These are phyloP conservation scores for Solanum pimpinellifolium DNA, from an alignment of 257 asterid species.

Conservation along the genomic window DNA sequence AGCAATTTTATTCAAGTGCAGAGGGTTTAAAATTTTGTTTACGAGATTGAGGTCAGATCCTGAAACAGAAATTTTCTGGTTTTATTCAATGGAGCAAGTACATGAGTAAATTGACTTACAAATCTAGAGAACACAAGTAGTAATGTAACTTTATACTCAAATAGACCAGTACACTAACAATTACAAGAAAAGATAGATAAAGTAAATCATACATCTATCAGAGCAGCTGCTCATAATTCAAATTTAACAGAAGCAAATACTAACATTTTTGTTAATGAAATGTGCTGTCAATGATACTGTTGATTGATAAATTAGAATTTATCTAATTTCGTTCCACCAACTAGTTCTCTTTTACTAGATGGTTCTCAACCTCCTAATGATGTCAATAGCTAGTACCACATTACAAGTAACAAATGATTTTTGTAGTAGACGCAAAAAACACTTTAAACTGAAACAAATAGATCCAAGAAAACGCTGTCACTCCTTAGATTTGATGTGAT, in stretches of 20 bases:
- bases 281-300: not conserved
- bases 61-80: not conserved
- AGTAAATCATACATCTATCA: not conserved
- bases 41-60: conserved; percentile 47
- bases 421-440: not conserved
- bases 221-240: not conserved
- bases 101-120: not conserved
- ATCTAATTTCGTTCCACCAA: not conserved
- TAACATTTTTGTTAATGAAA: not conserved
- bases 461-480: not conserved
- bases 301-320: not conserved
- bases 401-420: not conserved
- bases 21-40: conserved; percentile 53
- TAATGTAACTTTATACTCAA: not conserved
- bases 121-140: not conserved
- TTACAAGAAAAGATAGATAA: not conserved
- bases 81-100: not conserved
- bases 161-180: not conserved
- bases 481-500: not conserved
- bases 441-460: not conserved
- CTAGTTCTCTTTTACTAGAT: not conserved
- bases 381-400: not conserved
- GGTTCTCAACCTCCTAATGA: not conserved
- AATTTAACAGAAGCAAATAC: not conserved
- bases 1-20: conserved; percentile 36